Base-by-base conservation (phyloP, 1,284 basidiomycete genomes). In the Papiliotrema flavescens region DNA sequence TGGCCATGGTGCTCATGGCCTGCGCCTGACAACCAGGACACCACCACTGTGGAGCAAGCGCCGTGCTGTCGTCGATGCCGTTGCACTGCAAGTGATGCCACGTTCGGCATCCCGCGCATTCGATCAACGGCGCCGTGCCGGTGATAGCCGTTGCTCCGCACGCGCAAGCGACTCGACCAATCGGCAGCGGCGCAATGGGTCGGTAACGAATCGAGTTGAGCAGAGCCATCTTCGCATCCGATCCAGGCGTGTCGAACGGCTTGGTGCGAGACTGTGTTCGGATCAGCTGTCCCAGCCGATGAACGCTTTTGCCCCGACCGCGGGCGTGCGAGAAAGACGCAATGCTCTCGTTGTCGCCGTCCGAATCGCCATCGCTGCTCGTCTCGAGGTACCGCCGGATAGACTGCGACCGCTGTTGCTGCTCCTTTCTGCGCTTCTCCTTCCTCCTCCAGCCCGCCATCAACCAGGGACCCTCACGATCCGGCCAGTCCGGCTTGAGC, bases 31-130 rank as follows among this genome's bases (percentile, higher is more conserved):
- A 73, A 13, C 53, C 43, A 23, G 66, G 57, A 51, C 73, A 73
- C 55, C 66, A 69, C 70, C 71, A 75, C 41, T 63, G 62, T 17
- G 59, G 49, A 0, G 54, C 60, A 17, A 67, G 50, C 46, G 59
- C 51, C 11, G 59, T 51, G 32, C 64, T 60, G 28, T 69, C 67
- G 40, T 69, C 66, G 46, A 72, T 59, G 15, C 64, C 66, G 44
- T 66, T 63, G 46, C 73, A 75, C 6, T 56, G 54, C 17, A 71
- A 49, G 49, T 75, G 73, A 57, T 70, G 68, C 71, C 69, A 75
- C 1, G 66, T 69, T 50, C 66, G 63, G 60, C 71, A 73, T 5
- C 62, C 59, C 5, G 54, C 52, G 52, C 73, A 75, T 13, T 65
- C 59, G 7, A 73, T 60, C 62, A 73, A 63, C 11, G 61, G 52